Conservation (phyloP, 1,139 yeast species). For the Kodamaea suecica region DNA sequence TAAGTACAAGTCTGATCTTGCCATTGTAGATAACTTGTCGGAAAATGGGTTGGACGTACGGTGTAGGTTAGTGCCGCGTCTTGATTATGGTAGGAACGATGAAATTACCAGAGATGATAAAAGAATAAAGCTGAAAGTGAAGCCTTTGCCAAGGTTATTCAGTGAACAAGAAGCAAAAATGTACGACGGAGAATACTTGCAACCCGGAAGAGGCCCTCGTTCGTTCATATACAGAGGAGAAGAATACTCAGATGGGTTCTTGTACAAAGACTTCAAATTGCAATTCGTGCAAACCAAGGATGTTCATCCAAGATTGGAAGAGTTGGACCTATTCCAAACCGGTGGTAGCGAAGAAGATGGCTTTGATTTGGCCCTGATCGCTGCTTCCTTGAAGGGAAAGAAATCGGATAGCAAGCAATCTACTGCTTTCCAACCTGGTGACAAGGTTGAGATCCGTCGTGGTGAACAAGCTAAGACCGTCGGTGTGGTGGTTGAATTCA, state of each 20-base stretch:
- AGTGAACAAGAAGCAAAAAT: constrained; percentile 65
- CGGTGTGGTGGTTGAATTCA: constrained; percentile 73
- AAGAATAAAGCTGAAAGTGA: constrained; percentile 51
- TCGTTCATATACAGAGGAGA: constrained; percentile 78
- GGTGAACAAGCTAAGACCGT: constrained; percentile 93
- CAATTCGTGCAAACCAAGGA: constrained; percentile 78
- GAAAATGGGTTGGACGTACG: constrained; percentile 94
- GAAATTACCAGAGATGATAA: constrained; percentile 57
- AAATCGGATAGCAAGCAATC: constrained; percentile 29
- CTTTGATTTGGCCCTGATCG: constrained; percentile 79
- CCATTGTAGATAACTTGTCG: constrained; percentile 86
- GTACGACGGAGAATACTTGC: constrained; percentile 57
- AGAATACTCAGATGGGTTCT: constrained; percentile 84
- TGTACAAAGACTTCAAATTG: constrained; percentile 81
- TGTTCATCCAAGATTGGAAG: constrained; percentile 86
- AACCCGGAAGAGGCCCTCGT: constrained; percentile 71
- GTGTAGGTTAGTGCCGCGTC: constrained; percentile 85
- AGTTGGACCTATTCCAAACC: constrained; percentile 75
- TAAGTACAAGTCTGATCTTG: constrained; percentile 88
- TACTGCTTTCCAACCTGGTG: constrained; percentile 84
- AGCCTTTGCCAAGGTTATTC: constrained; percentile 85
- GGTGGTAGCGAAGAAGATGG: constrained; percentile 70
- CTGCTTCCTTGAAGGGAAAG: constrained; percentile 73
- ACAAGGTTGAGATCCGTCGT: constrained; percentile 81
- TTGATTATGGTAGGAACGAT: constrained; percentile 79